phyloP scores from a whole-genome alignment of 306 rosid genomes.

The Hippophae tibetana region DNA sequence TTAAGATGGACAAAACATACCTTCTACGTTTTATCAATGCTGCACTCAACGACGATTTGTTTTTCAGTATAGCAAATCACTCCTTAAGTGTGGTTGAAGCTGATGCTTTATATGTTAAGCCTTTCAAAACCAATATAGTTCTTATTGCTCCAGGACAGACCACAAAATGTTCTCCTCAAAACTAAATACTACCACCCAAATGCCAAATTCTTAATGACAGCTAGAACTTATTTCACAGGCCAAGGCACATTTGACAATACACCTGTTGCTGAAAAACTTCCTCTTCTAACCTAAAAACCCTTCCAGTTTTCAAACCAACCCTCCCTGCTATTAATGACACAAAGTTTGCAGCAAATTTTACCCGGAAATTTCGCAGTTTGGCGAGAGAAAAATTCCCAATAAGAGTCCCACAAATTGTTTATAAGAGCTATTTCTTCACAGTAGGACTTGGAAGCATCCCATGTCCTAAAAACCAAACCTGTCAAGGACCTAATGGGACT shows the following conservation, averaged over 20 bases:
- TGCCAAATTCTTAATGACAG: constrained; percentile 41
- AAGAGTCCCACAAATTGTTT: constrained; percentile 34
- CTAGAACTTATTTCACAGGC: constrained; percentile 40
- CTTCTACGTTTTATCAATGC: constrained; percentile 47
- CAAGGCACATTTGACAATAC: constrained; percentile 48
- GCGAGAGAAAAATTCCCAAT: constrained; percentile 30
- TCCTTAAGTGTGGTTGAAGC: constrained; percentile 35
- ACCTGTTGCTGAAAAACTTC: constrained; percentile 27
- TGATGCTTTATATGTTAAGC: constrained; percentile 47
- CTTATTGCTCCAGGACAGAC: constrained; percentile 51
- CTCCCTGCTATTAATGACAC: constrained; percentile 49
- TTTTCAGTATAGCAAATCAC: constrained; percentile 52
- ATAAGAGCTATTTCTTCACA: constrained; percentile 40
- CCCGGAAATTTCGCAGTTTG: constrained; percentile 30
- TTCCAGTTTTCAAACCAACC: constrained; percentile 25
- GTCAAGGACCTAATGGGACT: constrained; percentile 49
- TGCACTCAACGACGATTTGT: constrained; percentile 42
- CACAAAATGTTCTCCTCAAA: constrained; percentile 38
- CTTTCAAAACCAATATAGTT: constrained; percentile 28
- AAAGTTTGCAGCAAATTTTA: constrained; percentile 26
- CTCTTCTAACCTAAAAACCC: constrained; percentile 6
- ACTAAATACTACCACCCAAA: constrained; percentile 35
- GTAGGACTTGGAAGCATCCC: constrained; percentile 45
- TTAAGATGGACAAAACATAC: constrained; percentile 30
- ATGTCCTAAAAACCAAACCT: constrained; percentile 27